Evolutionary conservation across 2,329 filamentous ascomycete species (phyloP).

Genomic region (Phyllosticta paracitricarpa): DNA sequence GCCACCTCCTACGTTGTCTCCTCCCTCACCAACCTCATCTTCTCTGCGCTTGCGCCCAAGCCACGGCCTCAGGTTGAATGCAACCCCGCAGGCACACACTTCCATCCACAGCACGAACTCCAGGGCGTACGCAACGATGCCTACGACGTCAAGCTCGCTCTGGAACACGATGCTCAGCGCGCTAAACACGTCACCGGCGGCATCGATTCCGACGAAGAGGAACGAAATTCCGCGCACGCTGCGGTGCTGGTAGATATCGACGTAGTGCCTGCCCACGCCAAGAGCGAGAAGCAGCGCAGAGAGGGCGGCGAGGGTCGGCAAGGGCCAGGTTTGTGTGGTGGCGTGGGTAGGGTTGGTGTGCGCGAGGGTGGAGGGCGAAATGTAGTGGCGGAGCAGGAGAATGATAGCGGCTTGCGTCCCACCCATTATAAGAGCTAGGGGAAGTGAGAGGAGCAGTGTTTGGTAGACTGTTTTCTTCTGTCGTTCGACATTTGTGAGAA

Average conservation of each 20-base stretch:
- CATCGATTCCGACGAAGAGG: constrained; percentile 61
- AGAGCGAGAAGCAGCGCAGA: constrained; percentile 54
- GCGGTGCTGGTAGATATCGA: constrained; percentile 56
- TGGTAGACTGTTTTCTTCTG: constrained; percentile 45
- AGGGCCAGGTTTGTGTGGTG: constrained; percentile 41
- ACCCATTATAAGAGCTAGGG: constrained; percentile 48
- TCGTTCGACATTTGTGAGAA: not conserved
- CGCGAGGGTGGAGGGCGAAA: constrained; percentile 30
- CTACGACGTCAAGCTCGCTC: constrained; percentile 47
- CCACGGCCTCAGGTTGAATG: constrained; percentile 56
- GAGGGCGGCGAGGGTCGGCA: constrained; percentile 56
- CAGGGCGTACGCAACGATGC: constrained; percentile 56
- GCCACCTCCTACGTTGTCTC: not conserved
- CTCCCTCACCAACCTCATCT: constrained; percentile 6
- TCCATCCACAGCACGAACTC: constrained; percentile 59
- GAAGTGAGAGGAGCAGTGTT: constrained; percentile 39
- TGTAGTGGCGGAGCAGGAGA: constrained; percentile 35
- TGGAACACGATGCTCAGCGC: constrained; percentile 56
- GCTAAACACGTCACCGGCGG: constrained; percentile 57
- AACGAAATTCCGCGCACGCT: constrained; percentile 64
- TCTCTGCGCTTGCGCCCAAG: constrained; percentile 28
- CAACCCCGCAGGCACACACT: constrained; percentile 54
- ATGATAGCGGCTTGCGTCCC: constrained; percentile 51
- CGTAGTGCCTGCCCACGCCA: constrained; percentile 59
- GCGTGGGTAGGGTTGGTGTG: constrained; percentile 24